Evolutionary conservation across 352 stramenopile genomes (phyloP).

Genomic region (Pythium apleroticum): DNA sequence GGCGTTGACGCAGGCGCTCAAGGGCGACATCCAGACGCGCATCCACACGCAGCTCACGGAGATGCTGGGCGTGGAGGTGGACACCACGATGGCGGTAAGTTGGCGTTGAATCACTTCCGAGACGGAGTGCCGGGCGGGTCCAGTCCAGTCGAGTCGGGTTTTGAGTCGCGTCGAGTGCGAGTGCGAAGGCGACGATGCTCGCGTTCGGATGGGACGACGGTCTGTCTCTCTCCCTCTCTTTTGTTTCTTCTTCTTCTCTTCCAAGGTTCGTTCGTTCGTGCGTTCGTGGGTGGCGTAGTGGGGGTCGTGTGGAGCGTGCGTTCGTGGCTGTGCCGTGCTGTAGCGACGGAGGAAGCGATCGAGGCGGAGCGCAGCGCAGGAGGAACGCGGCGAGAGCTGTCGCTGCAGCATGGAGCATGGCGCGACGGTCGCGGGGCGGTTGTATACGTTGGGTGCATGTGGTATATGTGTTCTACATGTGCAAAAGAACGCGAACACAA

Average conservation of each 20-base stretch:
- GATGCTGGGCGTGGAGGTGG: constrained; percentile 81
- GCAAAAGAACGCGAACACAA: constrained; percentile 33
- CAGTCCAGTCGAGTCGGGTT: background rate
- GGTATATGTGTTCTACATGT: constrained; percentile 25
- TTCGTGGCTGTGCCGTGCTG: constrained; percentile 5
- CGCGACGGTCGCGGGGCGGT: background rate
- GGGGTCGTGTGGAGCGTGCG: background rate
- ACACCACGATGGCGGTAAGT: constrained; percentile 87
- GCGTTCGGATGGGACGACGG: constrained; percentile 3
- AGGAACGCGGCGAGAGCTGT: background rate
- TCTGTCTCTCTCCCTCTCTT: constrained; percentile 17
- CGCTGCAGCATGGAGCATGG: constrained; percentile 16
- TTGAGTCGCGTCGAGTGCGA: background rate
- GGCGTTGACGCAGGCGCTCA: constrained; percentile 53
- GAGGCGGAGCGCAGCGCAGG: constrained; percentile 3
- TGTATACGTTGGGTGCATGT: constrained; percentile 20
- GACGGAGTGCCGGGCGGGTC: background rate
- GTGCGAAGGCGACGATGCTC: background rate
- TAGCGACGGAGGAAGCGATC: background rate
- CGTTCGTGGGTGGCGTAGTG: constrained; percentile 5
- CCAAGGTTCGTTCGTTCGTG: constrained; percentile 16
- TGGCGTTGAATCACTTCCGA: background rate
- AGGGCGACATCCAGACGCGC: constrained; percentile 51
- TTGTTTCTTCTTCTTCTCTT: constrained; percentile 20
- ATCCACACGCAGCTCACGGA: constrained; percentile 63